Evolutionary conservation across 2,329 filamentous ascomycete genomes (phyloP), one percentile per base, ranked within the genome.

Genomic region (Aspergillus sp.): DNA sequence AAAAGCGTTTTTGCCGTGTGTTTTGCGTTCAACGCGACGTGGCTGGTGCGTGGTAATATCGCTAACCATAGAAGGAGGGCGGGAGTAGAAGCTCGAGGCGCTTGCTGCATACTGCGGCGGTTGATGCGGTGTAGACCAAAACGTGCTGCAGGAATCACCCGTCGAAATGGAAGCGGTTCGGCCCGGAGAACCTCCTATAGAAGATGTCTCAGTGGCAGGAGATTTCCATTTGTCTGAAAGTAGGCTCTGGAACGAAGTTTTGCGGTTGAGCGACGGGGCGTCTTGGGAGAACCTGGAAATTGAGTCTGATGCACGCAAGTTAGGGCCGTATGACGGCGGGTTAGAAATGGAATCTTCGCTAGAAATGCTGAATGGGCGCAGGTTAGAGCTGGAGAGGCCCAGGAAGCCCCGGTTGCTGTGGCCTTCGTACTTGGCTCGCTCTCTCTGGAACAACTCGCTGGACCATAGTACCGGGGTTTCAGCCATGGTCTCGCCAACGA

Each of bases 391-490:
- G 10, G 63, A 60, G 12, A 69, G 50, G 5, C 62, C 57, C 10
- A 64, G 57, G 36, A 69, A 64, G n/a, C 54, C 44, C n/a, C 63
- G 59, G 42, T 54, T 56, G n/a, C 57, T 59, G n/a, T 62, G 60
- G n/a, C 64, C 58, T 42, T 73, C 70, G 42, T 66, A 72, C 36
- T 58, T 66, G 29, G 57, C 58, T 36, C 67, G 65, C 49, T 96
- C 90, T 19, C 86, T 79, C 46, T 84, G 80, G 61, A 88, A 97
- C 1, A 98, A 75, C 45, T 94, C 86, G 59, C 90, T 96, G 0
- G 90, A 90, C 90, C 90, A 96, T 2, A 97, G 72, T 0, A 95
- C 88, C 0, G 91, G 90, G 0, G 87, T 88, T 32, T 95, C 88
- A 48, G 86, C 75, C 49, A 95, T 83, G 37, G 82, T 89, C 47